phyloP scores from a whole-genome alignment of 2,329 filamentous ascomycete species.

The Boeremia exigua region DNA sequence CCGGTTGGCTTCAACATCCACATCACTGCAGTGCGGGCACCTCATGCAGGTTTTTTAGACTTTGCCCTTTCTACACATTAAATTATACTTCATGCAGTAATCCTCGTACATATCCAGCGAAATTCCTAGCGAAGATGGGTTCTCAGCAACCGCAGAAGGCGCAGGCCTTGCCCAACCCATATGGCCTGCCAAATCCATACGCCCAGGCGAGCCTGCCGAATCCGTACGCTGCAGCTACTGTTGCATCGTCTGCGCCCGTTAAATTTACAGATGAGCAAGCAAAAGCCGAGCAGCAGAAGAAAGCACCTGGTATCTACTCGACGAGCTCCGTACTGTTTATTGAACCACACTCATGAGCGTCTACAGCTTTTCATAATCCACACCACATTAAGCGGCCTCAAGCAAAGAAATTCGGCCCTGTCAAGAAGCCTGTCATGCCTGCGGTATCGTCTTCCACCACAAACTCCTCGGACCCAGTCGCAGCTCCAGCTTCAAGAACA shows the following conservation, averaged over 20 bases:
- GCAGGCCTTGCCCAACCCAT: constrained; percentile 34
- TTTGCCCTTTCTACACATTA: not conserved
- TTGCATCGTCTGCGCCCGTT: constrained; percentile 37
- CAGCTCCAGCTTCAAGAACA: constrained; percentile 15
- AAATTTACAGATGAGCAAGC: constrained; percentile 38
- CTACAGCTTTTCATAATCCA: constrained; percentile 42
- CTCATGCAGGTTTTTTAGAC: not conserved
- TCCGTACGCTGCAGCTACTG: constrained; percentile 35
- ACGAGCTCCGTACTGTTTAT: constrained; percentile 24
- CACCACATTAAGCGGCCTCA: constrained; percentile 44
- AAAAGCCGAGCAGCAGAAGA: constrained; percentile 41
- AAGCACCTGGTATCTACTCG: constrained; percentile 43
- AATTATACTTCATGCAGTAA: not conserved
- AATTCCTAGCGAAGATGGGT: constrained; percentile 28
- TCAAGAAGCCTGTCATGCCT: constrained; percentile 38
- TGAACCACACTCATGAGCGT: constrained; percentile 37
- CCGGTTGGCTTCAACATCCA: not conserved
- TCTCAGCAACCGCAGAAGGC: constrained; percentile 33
- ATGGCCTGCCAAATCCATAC: constrained; percentile 37
- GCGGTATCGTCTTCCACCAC: constrained; percentile 18
- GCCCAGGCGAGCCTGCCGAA: constrained; percentile 34
- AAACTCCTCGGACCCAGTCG: constrained; percentile 20
- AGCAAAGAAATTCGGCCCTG: constrained; percentile 31
- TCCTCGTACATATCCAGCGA: constrained; percentile 3
- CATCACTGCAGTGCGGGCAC: not conserved